These are phyloP conservation scores for Mortierella claussenii DNA, from an alignment of 192 early-diverging fungal genomes.

Conservation along the genomic window DNA sequence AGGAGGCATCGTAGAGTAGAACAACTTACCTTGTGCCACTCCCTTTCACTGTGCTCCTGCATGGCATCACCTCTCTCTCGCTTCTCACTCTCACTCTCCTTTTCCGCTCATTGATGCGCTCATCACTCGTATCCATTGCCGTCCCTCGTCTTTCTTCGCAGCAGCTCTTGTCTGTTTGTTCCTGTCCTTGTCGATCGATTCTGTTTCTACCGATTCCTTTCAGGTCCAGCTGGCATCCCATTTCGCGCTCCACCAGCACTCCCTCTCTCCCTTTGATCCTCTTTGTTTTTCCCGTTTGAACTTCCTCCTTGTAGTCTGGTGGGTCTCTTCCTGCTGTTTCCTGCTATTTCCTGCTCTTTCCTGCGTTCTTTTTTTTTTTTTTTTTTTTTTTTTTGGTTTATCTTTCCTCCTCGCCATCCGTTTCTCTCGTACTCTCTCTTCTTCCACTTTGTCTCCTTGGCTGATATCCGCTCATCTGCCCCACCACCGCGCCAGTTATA, in stretches of 20 bases:
- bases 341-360: not conserved
- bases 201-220: slow-evolving; percentile 1
- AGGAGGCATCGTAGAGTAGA: too few species aligned
- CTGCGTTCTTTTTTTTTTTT: slow-evolving; percentile 1
- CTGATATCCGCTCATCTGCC: too few species aligned
- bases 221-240: slow-evolving; percentile 8
- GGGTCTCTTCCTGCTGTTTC: not conserved
- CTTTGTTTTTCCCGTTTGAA: too few species aligned
- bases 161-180: not conserved
- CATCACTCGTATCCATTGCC: not conserved
- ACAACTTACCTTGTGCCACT: too few species aligned
- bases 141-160: not conserved
- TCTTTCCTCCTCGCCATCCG: too few species aligned
- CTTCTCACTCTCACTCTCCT: not conserved
- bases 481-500: too few species aligned
- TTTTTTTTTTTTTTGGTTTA: slow-evolving; percentile 2
- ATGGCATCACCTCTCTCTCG: too few species aligned
- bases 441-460: not conserved
- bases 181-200: not conserved
- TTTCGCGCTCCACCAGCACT: not conserved
- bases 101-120: not conserved
- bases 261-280: not conserved
- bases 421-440: not conserved
- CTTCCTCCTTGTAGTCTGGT: too few species aligned
- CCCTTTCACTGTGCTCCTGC: too few species aligned